These are phyloP conservation scores for Sisymbrium irio DNA, from an alignment of 345 rosid genomes.

Conservation along the genomic window DNA sequence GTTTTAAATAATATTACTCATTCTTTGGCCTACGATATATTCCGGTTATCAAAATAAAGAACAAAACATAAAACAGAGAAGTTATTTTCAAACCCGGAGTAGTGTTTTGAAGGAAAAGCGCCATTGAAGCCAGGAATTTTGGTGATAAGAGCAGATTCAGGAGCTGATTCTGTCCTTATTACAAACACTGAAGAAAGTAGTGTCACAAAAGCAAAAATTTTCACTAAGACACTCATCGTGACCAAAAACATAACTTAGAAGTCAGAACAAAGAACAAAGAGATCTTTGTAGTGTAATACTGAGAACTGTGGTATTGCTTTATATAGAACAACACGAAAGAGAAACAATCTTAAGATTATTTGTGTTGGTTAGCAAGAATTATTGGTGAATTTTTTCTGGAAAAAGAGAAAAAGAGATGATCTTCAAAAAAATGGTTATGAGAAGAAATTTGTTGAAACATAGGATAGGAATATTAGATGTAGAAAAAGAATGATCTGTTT, in stretches of 20 bases:
- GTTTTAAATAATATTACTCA: not conserved
- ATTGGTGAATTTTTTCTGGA: slow-evolving; percentile 14
- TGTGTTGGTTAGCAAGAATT: not conserved
- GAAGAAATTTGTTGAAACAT: slow-evolving; percentile 8
- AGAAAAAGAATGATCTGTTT: not conserved
- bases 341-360: not conserved
- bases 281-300: not conserved
- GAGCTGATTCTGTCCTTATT: slow-evolving; percentile 47
- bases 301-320: not conserved
- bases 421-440: not conserved
- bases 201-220: slow-evolving; percentile 6
- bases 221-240: slow-evolving; percentile 12
- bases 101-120: slow-evolving; percentile 74
- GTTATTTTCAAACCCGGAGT: slow-evolving; percentile 55
- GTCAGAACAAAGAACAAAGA: too few species aligned
- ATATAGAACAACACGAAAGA: not conserved
- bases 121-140: slow-evolving; percentile 69
- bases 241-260: not conserved
- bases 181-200: slow-evolving; percentile 14
- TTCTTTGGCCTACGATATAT: too few species aligned
- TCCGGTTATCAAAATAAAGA: not conserved
- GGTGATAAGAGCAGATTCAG: slow-evolving; percentile 53
- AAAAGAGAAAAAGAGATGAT: slow-evolving; percentile 17
- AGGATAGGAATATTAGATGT: not conserved
- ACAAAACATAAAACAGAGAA: not conserved